phyloP scores from a whole-genome alignment of 164 flowering plant species.

The Buxus sempervirens region DNA sequence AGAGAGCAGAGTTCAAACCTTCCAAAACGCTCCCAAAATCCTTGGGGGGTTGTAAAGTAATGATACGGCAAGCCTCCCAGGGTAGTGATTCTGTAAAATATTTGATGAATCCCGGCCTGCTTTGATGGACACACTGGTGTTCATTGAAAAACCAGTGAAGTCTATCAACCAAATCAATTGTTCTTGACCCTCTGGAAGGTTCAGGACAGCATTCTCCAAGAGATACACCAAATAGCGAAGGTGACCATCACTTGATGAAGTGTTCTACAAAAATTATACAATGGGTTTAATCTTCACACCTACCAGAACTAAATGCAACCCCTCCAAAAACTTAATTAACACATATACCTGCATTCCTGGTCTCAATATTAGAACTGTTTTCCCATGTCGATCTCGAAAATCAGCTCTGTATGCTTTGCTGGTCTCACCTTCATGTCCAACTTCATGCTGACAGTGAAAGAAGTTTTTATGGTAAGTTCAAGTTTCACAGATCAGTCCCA shows the following conservation, averaged over 20 bases:
- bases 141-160: slow-evolving; percentile 80
- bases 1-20: slow-evolving; percentile 42
- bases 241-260: slow-evolving; percentile 62
- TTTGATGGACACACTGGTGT: slow-evolving; percentile 61
- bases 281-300: background rate
- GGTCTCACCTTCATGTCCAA: slow-evolving; percentile 84
- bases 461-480: background rate
- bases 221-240: slow-evolving; percentile 82
- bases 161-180: slow-evolving; percentile 95
- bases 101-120: slow-evolving; percentile 67
- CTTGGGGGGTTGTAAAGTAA: slow-evolving; percentile 91
- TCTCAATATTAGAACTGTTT: slow-evolving; percentile 82
- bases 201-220: slow-evolving; percentile 85
- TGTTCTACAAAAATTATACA: slow-evolving; percentile 54
- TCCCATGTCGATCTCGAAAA: slow-evolving; percentile 73
- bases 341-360: slow-evolving; percentile 54
- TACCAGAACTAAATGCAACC: background rate
- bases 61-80: slow-evolving; percentile 81
- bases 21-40: slow-evolving; percentile 92
- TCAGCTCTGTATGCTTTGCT: slow-evolving; percentile 80
- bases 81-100: slow-evolving; percentile 81
- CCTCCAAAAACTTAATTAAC: background rate
- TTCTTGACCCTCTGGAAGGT: slow-evolving; percentile 86
- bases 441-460: slow-evolving; percentile 52
- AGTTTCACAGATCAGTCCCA: slow-evolving; percentile 1